phyloP scores from a whole-genome alignment of 495 filamentous ascomycete genomes.

The Xylaria intraflava region DNA sequence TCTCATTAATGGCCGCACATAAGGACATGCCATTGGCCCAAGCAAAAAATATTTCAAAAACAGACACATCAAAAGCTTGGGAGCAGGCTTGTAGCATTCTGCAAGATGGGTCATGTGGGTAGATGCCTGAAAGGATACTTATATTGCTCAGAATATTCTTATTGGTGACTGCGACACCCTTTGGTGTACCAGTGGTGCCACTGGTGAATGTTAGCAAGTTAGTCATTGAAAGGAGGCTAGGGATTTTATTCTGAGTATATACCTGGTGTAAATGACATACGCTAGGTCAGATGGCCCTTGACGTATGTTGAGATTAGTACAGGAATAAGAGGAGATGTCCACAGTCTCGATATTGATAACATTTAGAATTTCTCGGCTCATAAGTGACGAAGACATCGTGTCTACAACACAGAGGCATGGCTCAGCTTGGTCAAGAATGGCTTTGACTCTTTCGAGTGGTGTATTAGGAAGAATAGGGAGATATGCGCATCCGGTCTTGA shows the following conservation, averaged over 20 bases:
- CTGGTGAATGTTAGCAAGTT: conserved; percentile 10
- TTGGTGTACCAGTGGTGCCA: conserved; percentile 60
- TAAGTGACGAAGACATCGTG: conserved; percentile 6
- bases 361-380: conserved; percentile 21
- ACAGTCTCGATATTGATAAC: conserved; percentile 32
- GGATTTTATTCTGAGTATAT: not conserved
- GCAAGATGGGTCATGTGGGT: conserved; percentile 42
- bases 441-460: conserved; percentile 46
- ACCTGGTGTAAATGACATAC: conserved; percentile 59
- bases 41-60: conserved; percentile 75
- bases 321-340: conserved; percentile 14
- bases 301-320: conserved; percentile 27
- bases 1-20: conserved; percentile 60
- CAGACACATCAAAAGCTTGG: conserved; percentile 68
- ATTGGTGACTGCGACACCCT: conserved; percentile 65
- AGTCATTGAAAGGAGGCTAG: not conserved
- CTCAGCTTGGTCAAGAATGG: conserved; percentile 48
- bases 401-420: conserved; percentile 44
- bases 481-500: conserved; percentile 70
- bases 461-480: conserved; percentile 62
- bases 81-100: conserved; percentile 66
- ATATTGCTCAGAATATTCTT: conserved; percentile 64
- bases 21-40: conserved; percentile 69
- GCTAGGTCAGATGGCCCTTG: conserved; percentile 35
- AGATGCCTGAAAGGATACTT: conserved; percentile 49